Evolutionary conservation across 1,139 yeast genomes (phyloP).

Genomic region (Saccharomyces hybrid): DNA sequence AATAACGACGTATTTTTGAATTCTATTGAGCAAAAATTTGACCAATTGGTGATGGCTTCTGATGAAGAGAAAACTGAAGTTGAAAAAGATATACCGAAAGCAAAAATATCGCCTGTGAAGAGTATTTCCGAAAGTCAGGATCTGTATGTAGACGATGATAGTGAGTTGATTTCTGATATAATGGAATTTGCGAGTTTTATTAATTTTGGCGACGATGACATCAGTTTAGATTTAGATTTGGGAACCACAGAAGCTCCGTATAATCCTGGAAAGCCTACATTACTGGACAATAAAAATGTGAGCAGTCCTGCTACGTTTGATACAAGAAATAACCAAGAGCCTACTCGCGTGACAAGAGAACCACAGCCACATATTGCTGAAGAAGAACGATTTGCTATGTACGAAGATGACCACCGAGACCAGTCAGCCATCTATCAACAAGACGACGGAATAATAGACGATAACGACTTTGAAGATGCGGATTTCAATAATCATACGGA

Average conservation of each 20-base stretch:
- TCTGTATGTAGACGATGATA: constrained; percentile 22
- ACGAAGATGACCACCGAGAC: background rate
- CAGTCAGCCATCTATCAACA: background rate
- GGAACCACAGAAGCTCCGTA: background rate
- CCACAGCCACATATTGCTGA: background rate
- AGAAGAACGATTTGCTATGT: background rate
- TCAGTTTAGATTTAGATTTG: constrained; percentile 29
- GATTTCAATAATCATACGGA: constrained; percentile 17
- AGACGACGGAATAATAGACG: constrained; percentile 3
- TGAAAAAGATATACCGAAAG: constrained; percentile 12
- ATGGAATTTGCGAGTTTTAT: constrained; percentile 61
- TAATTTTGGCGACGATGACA: constrained; percentile 45
- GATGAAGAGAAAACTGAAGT: constrained; percentile 2
- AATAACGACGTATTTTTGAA: background rate
- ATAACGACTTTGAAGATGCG: constrained; percentile 23
- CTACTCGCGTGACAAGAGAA: background rate
- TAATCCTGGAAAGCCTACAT: background rate
- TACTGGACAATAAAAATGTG: background rate
- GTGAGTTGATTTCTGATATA: constrained; percentile 33
- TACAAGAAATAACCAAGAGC: background rate
- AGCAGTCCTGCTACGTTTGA: background rate
- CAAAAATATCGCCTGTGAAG: constrained; percentile 21
- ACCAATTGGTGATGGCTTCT: background rate
- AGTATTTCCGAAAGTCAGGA: background rate
- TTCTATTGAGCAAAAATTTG: background rate